phyloP scores from a whole-genome alignment of 2,329 filamentous ascomycete species.

The Pestalotiopsis sp. region DNA sequence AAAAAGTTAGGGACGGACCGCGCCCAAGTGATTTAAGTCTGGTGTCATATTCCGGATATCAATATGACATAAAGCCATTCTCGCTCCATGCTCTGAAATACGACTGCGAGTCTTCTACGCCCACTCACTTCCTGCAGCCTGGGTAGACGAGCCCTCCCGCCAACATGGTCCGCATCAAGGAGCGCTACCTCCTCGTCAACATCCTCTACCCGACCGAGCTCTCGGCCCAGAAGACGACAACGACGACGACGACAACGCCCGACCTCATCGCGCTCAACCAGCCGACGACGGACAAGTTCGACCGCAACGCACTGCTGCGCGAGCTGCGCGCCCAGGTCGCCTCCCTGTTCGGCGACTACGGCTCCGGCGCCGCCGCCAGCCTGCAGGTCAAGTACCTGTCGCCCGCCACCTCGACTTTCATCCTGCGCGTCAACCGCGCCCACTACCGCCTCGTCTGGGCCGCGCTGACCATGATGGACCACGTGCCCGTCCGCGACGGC shows the following conservation, averaged over 20 bases:
- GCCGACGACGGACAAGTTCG: constrained; percentile 75
- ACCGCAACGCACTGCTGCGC: constrained; percentile 64
- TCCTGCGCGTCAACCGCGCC: constrained; percentile 79
- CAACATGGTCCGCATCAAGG: constrained; percentile 91
- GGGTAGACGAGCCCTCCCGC: neutral
- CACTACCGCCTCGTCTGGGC: constrained; percentile 91
- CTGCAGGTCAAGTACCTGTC: constrained; percentile 91
- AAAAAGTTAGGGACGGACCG: neutral
- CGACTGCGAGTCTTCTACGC: neutral
- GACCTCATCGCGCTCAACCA: constrained; percentile 75
- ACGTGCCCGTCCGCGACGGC: constrained; percentile 62
- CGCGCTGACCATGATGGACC: constrained; percentile 78
- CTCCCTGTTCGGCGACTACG: constrained; percentile 85
- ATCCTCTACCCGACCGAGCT: constrained; percentile 78
- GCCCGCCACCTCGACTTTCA: constrained; percentile 89
- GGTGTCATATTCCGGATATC: too few relatives aligned
- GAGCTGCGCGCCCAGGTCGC: constrained; percentile 72
- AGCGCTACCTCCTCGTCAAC: constrained; percentile 93
- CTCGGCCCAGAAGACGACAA: constrained; percentile 24
- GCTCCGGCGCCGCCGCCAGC: constrained; percentile 68
- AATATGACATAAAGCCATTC: neutral
- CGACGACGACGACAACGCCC: constrained; percentile 42
- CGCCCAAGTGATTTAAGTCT: neutral
- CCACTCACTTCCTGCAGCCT: neutral
- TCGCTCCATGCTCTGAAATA: neutral